Evolutionary conservation across 2,329 filamentous ascomycete species (phyloP).

Genomic region (Nigrograna mackinnonii): DNA sequence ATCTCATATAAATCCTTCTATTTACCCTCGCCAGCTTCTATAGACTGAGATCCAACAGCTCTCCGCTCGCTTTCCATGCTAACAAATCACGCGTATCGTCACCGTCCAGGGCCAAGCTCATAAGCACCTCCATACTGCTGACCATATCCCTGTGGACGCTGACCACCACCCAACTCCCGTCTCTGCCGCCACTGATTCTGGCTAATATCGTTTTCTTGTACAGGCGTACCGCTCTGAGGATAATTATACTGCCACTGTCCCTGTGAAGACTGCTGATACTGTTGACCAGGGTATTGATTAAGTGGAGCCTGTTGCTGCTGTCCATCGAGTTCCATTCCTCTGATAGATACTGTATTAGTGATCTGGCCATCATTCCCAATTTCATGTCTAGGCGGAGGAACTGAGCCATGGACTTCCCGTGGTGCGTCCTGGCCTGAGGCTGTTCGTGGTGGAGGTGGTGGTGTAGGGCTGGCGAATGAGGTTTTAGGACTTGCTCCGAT

Average conservation of each 20-base stretch:
- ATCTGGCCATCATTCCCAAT: slow-evolving; percentile 9
- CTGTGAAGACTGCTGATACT: slow-evolving; percentile 7
- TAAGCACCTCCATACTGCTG: slow-evolving; percentile 5
- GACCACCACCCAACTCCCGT: slow-evolving; percentile 2
- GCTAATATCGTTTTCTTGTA: not conserved
- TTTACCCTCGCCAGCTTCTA: too few species aligned
- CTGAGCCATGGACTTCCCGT: slow-evolving; percentile 8
- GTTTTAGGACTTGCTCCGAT: not conserved
- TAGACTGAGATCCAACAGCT: too few species aligned
- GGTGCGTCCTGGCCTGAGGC: not conserved
- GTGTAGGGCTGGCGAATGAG: slow-evolving; percentile 1
- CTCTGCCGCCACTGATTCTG: not conserved
- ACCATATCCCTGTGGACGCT: slow-evolving; percentile 3
- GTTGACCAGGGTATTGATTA: slow-evolving; percentile 2
- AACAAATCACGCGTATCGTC: too few species aligned
- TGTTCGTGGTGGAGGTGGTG: slow-evolving; percentile 1
- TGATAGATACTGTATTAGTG: slow-evolving; percentile 5
- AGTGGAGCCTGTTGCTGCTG: not conserved
- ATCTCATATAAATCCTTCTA: too few species aligned
- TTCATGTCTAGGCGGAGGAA: slow-evolving; percentile 11
- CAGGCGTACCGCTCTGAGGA: not conserved
- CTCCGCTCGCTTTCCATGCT: too few species aligned
- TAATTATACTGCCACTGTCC: slow-evolving; percentile 1
- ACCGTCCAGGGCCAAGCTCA: slow-evolving; percentile 6
- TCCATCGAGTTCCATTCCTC: slow-evolving; percentile 8